Evolutionary conservation across 257 asterid genomes (phyloP), one percentile per base, ranked within the genome.

Genomic region (Solanum neorickii): DNA sequence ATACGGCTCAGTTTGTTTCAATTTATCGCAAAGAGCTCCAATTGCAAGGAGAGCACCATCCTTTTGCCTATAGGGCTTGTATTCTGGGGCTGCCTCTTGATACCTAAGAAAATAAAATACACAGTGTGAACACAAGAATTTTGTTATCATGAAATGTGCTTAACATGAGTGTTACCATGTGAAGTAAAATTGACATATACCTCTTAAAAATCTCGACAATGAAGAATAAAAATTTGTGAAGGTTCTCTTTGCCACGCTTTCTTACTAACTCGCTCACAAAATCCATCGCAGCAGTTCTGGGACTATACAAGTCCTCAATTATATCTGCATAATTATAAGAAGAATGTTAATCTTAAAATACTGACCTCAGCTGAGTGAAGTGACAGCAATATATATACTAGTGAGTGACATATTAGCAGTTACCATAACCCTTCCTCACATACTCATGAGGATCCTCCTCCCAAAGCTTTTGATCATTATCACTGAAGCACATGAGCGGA

Each of bases 241-340:
- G 98, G 88, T 97, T 97, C 90, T 97, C 98, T 90, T 97, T 97
- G 77, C 98, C 99, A 41, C 98, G 98, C 91, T 94, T 97, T 82
- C 99, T 91, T 13, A 97, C 99, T 92, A 97, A 91, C 94, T 97
- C 99, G 82, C 98, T 96, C 87, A 97, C 99, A 88, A 96, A 97
- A 94, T 97, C 99, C 99, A 97, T 96, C 70, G 99, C 99, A 65
- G 99, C 99, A 87, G 99, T 96, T 92, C 98, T 92, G 86, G 99
- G 99, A 89, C 99, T 96, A 89, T 97, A 97, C 86, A 97, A 92
- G 87, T 97, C 99, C 93, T 97, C 99, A 86, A 96, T 96, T 88
- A 97, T 96, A 88, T 97, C 99, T 97, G 92, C 85, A 89, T 72
- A 87, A 89, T 29, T 49, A 49, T 82, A 82, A 52, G 5, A 41